These are phyloP conservation scores for Hura crepitans DNA, from an alignment of 441 rosid genomes.

Conservation along the genomic window DNA sequence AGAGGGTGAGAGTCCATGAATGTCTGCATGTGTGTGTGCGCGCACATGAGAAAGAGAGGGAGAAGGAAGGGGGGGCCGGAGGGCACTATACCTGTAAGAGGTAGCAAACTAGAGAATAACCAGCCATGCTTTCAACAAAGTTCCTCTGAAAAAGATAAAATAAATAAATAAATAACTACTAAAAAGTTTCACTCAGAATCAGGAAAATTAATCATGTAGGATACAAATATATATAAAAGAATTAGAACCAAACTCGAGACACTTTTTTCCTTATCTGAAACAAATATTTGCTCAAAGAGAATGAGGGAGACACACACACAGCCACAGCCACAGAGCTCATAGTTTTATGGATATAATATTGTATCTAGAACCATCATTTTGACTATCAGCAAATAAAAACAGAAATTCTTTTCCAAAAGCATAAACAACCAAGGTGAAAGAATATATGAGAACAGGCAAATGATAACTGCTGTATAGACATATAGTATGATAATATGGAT, in stretches of 20 bases:
- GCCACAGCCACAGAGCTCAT: not conserved
- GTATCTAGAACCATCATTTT: not conserved
- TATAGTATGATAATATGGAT: not conserved
- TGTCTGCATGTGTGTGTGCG: not conserved
- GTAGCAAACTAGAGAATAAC: constrained; percentile 96
- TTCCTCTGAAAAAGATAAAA: constrained; percentile 72
- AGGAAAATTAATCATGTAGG: not conserved
- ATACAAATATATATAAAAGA: not conserved
- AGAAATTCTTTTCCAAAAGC: not conserved
- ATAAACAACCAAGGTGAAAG: not conserved
- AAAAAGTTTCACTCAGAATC: not conserved
- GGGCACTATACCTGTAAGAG: constrained; percentile 67
- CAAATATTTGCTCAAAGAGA: not conserved
- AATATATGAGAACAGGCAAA: not conserved
- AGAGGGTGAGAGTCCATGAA: too few species aligned
- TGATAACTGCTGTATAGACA: not conserved
- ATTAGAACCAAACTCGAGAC: not conserved
- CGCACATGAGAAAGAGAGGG: not conserved
- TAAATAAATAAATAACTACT: constrained; percentile 8
- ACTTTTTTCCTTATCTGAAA: not conserved
- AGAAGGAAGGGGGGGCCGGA: not conserved
- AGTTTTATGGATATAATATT: not conserved
- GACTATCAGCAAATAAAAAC: not conserved
- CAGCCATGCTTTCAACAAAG: constrained; percentile 99
- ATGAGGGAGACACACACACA: not conserved